Base-by-base conservation (phyloP, 2,329 filamentous ascomycete genomes). In the Trichoderma afroharzianum region DNA sequence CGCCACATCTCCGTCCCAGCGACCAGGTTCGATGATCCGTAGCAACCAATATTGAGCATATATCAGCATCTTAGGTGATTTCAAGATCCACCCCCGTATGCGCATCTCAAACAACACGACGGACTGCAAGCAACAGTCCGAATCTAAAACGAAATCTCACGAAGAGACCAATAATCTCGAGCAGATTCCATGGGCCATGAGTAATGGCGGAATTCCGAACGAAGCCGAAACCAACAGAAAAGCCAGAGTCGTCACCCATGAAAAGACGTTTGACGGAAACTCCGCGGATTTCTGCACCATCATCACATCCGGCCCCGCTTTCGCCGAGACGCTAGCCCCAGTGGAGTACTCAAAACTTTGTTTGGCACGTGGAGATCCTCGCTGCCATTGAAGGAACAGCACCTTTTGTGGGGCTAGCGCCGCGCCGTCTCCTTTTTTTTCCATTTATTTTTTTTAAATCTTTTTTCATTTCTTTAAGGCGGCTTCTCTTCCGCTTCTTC, bases 331-430 rank as follows among this genome's bases (percentile, higher is more conserved):
- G 39, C 67, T 69, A 69, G 57, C 12, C 24, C 55, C 21, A 39
- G 57, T 28, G 39, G 39, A 26, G 67, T 36, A 47, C 30, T 62
- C 67, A 32, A 47, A 50, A 68, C 55, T 32, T 33, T 61, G 66
- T 36, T 53, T 62, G 43, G 57, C 67, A 69, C 67, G 67, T 69
- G 67, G 67, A 62, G 67, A 69, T 53, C 28, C 32, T 36, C n/a
- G 30, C 24, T 53, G 14, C 21, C 33, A 43, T 30, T 58, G 53
- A 43, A 12, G 12, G 33, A 58, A 32, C 24, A 18, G 26, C 59
- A 26, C 32, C 15, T 39, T 39, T 67, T 43, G 18, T 58, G 63
- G 63, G 63, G 8, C 63, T 15, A 43, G 14, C 12, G 21, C 18
- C 26, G 18, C 26, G 55, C 55, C 26, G 39, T 67, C 47, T 28